phyloP scores from a whole-genome alignment of 2,329 filamentous ascomycete species.

The Paramyrothecium roridum region DNA sequence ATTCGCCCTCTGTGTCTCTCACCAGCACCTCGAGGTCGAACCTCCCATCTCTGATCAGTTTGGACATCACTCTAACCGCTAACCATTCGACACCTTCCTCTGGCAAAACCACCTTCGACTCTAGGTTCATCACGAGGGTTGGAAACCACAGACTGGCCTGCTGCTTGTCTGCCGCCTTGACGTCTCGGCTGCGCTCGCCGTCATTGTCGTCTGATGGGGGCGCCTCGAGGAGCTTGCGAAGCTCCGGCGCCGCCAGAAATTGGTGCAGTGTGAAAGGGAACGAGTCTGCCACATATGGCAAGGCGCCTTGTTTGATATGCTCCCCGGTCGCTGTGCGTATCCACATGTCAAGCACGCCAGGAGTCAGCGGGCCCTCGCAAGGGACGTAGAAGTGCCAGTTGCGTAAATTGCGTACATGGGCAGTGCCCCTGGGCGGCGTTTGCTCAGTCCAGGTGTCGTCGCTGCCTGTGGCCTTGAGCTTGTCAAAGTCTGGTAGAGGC shows the following conservation, averaged over 20 bases:
- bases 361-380: slow-evolving; percentile 5
- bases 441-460: slow-evolving; percentile 15
- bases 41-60: slow-evolving; percentile 66
- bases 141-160: slow-evolving; percentile 63
- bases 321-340: slow-evolving; percentile 56
- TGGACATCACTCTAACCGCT: slow-evolving; percentile 61
- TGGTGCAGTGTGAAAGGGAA: slow-evolving; percentile 40
- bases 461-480: not conserved
- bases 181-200: not conserved
- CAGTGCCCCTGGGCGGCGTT: slow-evolving; percentile 11
- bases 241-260: not conserved
- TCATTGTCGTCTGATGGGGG: not conserved
- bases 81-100: slow-evolving; percentile 69
- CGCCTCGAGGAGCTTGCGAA: not conserved
- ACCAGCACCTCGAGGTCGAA: slow-evolving; percentile 73
- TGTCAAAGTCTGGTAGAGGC: slow-evolving; percentile 12
- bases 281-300: slow-evolving; percentile 63
- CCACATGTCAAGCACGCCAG: slow-evolving; percentile 44
- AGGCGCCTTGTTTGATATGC: slow-evolving; percentile 59
- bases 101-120: slow-evolving; percentile 72
- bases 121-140: slow-evolving; percentile 71
- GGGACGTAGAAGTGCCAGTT: slow-evolving; percentile 28
- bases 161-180: not conserved
- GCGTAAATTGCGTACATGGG: slow-evolving; percentile 16
- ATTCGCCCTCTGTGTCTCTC: not conserved